Evolutionary conservation across 116 monocot species (phyloP), one percentile per base, ranked within the genome.

Genomic region (Papilionanthe hybrid): DNA sequence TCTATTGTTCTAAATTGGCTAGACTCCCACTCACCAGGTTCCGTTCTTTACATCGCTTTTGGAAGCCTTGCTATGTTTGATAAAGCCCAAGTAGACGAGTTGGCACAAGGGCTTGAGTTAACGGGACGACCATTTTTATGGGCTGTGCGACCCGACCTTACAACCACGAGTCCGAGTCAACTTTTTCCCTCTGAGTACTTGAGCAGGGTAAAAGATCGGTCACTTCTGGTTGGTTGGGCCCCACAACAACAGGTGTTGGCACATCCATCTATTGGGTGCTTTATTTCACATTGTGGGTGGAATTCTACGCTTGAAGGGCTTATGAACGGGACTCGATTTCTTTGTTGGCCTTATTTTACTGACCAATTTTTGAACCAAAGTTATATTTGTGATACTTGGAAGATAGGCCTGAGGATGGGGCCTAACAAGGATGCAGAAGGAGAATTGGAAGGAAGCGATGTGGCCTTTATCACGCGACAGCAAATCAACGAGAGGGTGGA

Each of bases 251-350:
- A 68, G 27, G 80, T 87, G 7, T 28, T 83, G 53, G 80, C 73
- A 0, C 87, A 87, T 42, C 81, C 83, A 7, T 78, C 87, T 3
- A 77, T 83, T 10, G 83, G 77, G 11, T 83, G 83, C 72, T 87
- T 87, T 48, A 15, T 87, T 42, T 66, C 77, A 12, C 87, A 87
- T 13, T 87, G 87, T 45, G 87, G 87, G 1, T 87, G 87, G 87
- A 87, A 87, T 50, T 87, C 87, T 8, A 78, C 72, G 5, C 72
- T 87, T 60, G 87, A 87, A 45, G 87, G 78, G 30, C n/a, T 83
- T 19, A 80, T 28, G 18, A 81, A 67, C 28, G 87, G 83, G 18
- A 72, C 80, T 71, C 83, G 82, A 2, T 77, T 86, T 17, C 74
- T 86, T 5, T 75, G 76, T 27, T 83, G 82, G 82, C 86, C 86